A percentile compares a stretch with the other conserved stretches of the same genome.
Conservation (phyloP, 176 grass and related monocot species). For the Oryza glumipatula region DNA sequence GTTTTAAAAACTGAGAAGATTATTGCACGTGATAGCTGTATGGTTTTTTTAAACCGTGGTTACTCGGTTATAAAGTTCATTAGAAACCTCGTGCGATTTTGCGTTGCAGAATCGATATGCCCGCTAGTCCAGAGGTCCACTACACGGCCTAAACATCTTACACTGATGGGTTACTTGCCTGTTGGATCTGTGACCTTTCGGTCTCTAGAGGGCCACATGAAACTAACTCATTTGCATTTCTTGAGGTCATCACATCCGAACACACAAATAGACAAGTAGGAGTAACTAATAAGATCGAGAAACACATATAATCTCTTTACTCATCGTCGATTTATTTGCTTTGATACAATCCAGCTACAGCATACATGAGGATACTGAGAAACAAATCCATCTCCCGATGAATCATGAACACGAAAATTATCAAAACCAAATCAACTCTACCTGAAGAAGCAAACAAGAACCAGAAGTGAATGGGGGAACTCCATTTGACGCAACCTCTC, state of each 20-base stretch:
- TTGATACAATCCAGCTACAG: conserved; percentile 37
- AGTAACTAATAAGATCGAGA: neutral
- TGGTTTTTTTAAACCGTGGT: no score
- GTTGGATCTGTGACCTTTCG: neutral
- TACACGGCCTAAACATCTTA: neutral
- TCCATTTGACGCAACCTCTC: conserved; percentile 41
- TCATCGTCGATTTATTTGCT: conserved; percentile 15
- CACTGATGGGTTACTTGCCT: neutral
- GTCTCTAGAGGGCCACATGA: neutral
- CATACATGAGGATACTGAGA: neutral
- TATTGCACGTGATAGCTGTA: no score
- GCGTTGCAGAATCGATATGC: neutral
- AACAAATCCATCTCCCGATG: conserved; percentile 2
- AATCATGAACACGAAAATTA: neutral
- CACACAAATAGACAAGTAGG: neutral
- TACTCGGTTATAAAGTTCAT: no score
- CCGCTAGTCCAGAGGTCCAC: neutral
- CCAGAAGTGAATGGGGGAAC: conserved; percentile 67
- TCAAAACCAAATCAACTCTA: conserved; percentile 22
- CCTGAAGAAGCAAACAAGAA: conserved; percentile 17
- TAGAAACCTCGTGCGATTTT: neutral
- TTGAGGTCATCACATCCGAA: neutral
- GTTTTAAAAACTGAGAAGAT: no score
- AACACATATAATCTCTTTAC: neutral
- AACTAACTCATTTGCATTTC: conserved; percentile 1